A percentile compares a stretch with the other conserved stretches of the same genome.
These are phyloP conservation scores for Ceratocystis variospora DNA, from an alignment of 2,329 filamentous ascomycete genomes.

Conservation along the genomic window DNA sequence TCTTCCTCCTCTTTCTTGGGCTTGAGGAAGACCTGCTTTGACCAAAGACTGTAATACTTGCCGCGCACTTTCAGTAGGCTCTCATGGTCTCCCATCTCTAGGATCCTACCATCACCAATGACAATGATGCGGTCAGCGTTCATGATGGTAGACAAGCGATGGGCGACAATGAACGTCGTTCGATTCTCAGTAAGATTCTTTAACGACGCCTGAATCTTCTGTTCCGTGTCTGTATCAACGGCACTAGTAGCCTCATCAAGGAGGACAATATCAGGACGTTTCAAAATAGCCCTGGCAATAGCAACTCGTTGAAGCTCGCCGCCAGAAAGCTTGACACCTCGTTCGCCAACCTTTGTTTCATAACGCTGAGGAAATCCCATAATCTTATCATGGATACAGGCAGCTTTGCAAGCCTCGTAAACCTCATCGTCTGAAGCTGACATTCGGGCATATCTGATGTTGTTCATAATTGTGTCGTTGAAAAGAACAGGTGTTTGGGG, in stretches of 20 bases:
- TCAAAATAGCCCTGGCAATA: constrained; percentile 58
- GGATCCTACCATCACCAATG: constrained; percentile 45
- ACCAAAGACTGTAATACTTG: constrained; percentile 52
- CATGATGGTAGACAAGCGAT: constrained; percentile 57
- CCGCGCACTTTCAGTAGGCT: constrained; percentile 44
- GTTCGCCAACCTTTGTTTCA: constrained; percentile 37
- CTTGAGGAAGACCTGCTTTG: constrained; percentile 44
- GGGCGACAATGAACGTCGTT: constrained; percentile 55
- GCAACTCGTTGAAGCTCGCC: constrained; percentile 54
- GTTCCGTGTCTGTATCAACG: constrained; percentile 56
- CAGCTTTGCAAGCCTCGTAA: constrained; percentile 39
- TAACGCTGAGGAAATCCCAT: constrained; percentile 41
- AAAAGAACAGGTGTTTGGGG: constrained; percentile 44
- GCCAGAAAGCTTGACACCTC: constrained; percentile 48
- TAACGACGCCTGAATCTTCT: constrained; percentile 51
- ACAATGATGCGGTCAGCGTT: constrained; percentile 56
- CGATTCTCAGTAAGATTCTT: constrained; percentile 43
- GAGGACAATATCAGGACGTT: constrained; percentile 60
- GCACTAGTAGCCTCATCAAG: constrained; percentile 70
- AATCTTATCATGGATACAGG: constrained; percentile 46
- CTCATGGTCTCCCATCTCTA: constrained; percentile 50
- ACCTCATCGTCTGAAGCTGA: constrained; percentile 43
- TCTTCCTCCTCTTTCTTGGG: constrained; percentile 29
- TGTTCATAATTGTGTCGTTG: constrained; percentile 46
- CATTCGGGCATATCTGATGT: constrained; percentile 43